phyloP scores from a whole-genome alignment of 2,329 filamentous ascomycete genomes.

The Fusarium coicis region DNA sequence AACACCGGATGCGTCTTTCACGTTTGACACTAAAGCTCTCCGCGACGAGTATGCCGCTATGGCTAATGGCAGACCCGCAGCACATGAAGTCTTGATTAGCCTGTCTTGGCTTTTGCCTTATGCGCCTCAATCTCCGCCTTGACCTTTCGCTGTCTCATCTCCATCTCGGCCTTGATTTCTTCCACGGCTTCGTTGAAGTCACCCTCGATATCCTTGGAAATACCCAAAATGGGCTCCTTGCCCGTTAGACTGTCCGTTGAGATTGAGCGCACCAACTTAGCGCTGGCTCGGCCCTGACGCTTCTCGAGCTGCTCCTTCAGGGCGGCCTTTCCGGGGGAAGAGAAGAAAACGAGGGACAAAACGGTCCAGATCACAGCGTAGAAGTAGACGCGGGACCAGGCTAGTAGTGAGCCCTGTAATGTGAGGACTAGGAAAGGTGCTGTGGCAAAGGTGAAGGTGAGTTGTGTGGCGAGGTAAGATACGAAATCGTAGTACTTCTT shows the following conservation, averaged over 20 bases:
- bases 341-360: slow-evolving; percentile 77
- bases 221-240: slow-evolving; percentile 75
- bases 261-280: slow-evolving; percentile 58
- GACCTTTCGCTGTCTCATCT: slow-evolving; percentile 54
- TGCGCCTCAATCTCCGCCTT: slow-evolving; percentile 71
- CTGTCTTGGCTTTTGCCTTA: slow-evolving; percentile 42
- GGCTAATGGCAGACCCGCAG: neutral
- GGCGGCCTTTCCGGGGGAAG: slow-evolving; percentile 75
- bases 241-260: slow-evolving; percentile 68
- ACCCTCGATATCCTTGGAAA: slow-evolving; percentile 78
- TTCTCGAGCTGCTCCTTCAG: slow-evolving; percentile 69
- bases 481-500: slow-evolving; percentile 90
- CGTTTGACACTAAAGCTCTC: neutral
- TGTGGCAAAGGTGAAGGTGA: slow-evolving; percentile 84
- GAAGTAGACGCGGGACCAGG: slow-evolving; percentile 91
- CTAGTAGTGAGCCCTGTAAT: slow-evolving; percentile 74
- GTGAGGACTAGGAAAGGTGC: slow-evolving; percentile 87
- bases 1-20: neutral
- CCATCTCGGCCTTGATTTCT: slow-evolving; percentile 80
- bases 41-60: neutral
- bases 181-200: slow-evolving; percentile 83
- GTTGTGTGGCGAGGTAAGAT: slow-evolving; percentile 80
- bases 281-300: slow-evolving; percentile 60
- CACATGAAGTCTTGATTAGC: neutral
- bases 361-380: slow-evolving; percentile 79